phyloP scores from a whole-genome alignment of 2,329 filamentous ascomycete species.

The Fusarium sp. region DNA sequence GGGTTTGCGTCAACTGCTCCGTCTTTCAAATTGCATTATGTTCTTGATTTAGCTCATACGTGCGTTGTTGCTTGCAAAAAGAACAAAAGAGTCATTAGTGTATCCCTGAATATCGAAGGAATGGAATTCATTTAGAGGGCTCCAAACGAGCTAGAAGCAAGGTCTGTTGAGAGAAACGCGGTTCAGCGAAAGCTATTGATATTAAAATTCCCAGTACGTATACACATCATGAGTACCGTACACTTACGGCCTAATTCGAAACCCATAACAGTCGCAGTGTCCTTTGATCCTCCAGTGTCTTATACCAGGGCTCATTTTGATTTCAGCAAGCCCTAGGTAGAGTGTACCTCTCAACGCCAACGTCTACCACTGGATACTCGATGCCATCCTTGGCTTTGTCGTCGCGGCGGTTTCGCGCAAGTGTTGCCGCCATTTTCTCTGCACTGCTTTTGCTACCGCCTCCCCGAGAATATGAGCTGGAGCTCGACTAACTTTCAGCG shows the following conservation, averaged over 20 bases:
- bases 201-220: slow-evolving; percentile 1
- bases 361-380: not conserved
- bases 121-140: not conserved
- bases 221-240: not conserved
- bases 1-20: not conserved
- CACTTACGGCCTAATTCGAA: too few relatives aligned
- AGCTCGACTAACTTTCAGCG: slow-evolving; percentile 28
- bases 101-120: not conserved
- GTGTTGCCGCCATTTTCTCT: slow-evolving; percentile 30
- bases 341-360: not conserved
- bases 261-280: not conserved
- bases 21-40: not conserved
- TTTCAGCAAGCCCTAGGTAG: not conserved
- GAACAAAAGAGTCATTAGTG: not conserved
- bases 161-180: not conserved
- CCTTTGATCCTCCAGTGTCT: not conserved
- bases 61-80: not conserved
- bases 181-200: not conserved
- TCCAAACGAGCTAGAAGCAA: not conserved
- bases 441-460: slow-evolving; percentile 36
- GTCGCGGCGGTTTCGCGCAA: not conserved
- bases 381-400: not conserved
- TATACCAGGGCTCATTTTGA: not conserved
- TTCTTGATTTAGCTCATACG: not conserved
- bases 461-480: slow-evolving; percentile 42